phyloP scores from a whole-genome alignment of 1,284 basidiomycete genomes.

The Moniliella sp. region DNA sequence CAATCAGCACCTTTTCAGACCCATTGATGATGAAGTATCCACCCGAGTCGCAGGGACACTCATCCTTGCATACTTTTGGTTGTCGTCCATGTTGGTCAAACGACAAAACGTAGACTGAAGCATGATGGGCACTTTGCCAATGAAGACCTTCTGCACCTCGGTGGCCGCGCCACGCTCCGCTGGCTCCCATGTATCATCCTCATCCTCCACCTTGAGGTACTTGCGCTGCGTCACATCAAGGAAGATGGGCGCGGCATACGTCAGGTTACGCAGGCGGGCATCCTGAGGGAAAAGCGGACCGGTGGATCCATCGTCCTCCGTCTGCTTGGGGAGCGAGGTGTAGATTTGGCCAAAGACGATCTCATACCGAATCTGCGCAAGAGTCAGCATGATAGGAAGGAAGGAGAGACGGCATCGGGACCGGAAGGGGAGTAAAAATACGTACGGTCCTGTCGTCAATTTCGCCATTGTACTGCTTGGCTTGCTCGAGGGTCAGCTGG shows the following conservation, averaged over 20 bases:
- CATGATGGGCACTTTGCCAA: constrained; percentile 96
- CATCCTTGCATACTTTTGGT: constrained; percentile 69
- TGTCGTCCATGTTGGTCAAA: constrained; percentile 54
- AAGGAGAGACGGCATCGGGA: too few species aligned
- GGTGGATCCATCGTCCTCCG: constrained; percentile 82
- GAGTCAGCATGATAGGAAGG: too few species aligned
- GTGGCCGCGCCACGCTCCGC: constrained; percentile 50
- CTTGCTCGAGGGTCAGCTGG: constrained; percentile 82
- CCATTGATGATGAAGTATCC: constrained; percentile 99
- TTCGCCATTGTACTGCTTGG: constrained; percentile 63
- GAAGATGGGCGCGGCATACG: constrained; percentile 85
- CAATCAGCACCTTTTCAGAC: constrained; percentile 95
- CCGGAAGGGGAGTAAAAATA: too few species aligned
- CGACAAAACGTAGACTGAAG: constrained; percentile 83
- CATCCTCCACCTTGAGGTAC: constrained; percentile 52
- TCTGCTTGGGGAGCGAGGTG: constrained; percentile 70
- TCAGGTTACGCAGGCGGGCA: constrained; percentile 74
- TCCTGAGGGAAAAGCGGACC: constrained; percentile 91
- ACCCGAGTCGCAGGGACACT: constrained; percentile 81
- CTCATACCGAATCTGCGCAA: constrained; percentile 72
- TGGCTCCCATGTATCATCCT: constrained; percentile 37
- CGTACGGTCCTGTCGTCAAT: constrained; percentile 39
- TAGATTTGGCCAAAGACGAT: constrained; percentile 96
- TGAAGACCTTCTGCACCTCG: constrained; percentile 70
- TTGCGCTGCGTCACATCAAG: constrained; percentile 83